These are phyloP conservation scores for Albizia julibrissin DNA, from an alignment of 306 rosid genomes.

Conservation along the genomic window DNA sequence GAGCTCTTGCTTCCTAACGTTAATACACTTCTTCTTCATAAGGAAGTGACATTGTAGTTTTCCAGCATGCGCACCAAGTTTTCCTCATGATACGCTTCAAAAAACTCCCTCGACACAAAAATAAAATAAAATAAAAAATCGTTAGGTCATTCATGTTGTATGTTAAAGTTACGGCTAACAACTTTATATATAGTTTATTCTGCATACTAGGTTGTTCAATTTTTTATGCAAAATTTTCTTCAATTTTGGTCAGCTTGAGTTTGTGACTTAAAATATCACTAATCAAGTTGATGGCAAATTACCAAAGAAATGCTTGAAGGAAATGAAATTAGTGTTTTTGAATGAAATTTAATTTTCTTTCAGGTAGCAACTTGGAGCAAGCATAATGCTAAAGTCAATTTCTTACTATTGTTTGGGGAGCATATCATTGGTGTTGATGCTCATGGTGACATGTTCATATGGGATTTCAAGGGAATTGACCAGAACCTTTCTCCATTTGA, in stretches of 20 bases:
- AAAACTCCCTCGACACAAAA: not conserved
- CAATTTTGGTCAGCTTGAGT: not conserved
- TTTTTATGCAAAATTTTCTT: not conserved
- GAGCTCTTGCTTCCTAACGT: constrained; percentile 83
- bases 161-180: not conserved
- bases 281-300: too few species aligned
- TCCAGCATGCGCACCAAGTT: constrained; percentile 84
- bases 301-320: not conserved
- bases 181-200: not conserved
- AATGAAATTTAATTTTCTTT: constrained; percentile 18
- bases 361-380: constrained; percentile 82
- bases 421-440: constrained; percentile 73
- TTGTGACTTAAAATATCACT: not conserved
- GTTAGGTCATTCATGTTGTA: not conserved
- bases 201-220: not conserved
- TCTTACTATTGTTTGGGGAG: constrained; percentile 77
- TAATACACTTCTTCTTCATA: constrained; percentile 79
- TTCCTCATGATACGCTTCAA: not conserved
- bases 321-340: not conserved
- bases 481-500: constrained; percentile 57
- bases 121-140: not conserved
- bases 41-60: constrained; percentile 68
- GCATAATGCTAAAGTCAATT: constrained; percentile 70
- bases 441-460: constrained; percentile 62
- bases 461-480: constrained; percentile 77